Percentiles rank a stretch among this genome's conserved stretches.
phyloP scores from a whole-genome alignment of 108 stramenopile genomes.

The Schizochytrium sp. region DNA sequence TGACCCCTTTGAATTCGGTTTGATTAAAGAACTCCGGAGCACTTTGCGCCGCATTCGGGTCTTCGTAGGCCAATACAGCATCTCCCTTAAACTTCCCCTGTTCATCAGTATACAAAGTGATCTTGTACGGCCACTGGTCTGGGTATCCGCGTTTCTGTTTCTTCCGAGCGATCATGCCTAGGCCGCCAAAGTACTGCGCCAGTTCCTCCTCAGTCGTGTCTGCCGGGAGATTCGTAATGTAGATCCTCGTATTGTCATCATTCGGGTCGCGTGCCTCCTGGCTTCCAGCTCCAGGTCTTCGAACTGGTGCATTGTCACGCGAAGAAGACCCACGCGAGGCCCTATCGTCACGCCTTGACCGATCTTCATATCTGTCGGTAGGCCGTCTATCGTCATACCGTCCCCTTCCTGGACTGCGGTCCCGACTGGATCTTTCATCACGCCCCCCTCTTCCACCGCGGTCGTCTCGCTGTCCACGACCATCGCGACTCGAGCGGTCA shows the following conservation, averaged over 20 bases:
- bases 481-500: neutral
- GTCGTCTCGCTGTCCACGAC: neutral
- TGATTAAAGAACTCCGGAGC: constrained; percentile 57
- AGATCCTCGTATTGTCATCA: constrained; percentile 36
- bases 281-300: constrained; percentile 48
- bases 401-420: neutral
- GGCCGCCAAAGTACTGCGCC: constrained; percentile 33
- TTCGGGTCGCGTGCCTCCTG: constrained; percentile 17
- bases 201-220: constrained; percentile 59
- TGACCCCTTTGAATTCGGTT: constrained; percentile 4
- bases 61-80: constrained; percentile 36
- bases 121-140: constrained; percentile 40
- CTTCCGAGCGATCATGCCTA: constrained; percentile 21
- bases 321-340: neutral
- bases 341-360: too few relatives aligned
- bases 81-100: constrained; percentile 52
- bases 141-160: neutral
- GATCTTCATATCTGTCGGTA: too few relatives aligned
- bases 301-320: neutral
- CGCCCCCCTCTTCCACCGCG: neutral
- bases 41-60: constrained; percentile 53
- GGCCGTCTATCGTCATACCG: neutral
- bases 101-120: constrained; percentile 43
- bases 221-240: neutral
- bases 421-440: neutral